Conservation (phyloP, 352 stramenopile genomes). For the Peronospora belbahrii region DNA sequence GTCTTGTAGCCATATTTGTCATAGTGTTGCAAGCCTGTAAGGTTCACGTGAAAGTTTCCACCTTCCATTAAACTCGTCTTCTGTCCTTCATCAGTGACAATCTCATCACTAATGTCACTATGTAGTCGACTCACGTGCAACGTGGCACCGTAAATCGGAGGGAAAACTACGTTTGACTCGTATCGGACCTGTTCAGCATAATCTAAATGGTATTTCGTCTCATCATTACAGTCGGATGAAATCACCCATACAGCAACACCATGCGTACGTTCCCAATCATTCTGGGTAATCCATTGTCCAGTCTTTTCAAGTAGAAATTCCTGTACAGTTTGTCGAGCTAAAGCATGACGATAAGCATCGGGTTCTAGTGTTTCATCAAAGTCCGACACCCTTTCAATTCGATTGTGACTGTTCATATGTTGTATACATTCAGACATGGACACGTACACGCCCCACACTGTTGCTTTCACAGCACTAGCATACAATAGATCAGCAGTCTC, state of each 20-base stretch:
- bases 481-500: conserved; percentile 47
- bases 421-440: conserved; percentile 18
- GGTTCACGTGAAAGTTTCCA: conserved; percentile 55
- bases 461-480: conserved; percentile 43
- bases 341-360: conserved; percentile 30
- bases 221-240: conserved; percentile 48
- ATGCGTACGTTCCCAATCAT: conserved; percentile 34
- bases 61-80: conserved; percentile 29
- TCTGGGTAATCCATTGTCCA: conserved; percentile 16
- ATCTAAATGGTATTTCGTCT: conserved; percentile 67
- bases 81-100: background rate
- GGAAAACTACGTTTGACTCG: conserved; percentile 65
- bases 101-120: conserved; percentile 2
- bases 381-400: background rate
- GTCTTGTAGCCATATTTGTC: conserved; percentile 61
- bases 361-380: conserved; percentile 12
- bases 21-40: conserved; percentile 47
- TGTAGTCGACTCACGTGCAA: conserved; percentile 59
- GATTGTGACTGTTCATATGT: background rate
- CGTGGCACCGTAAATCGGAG: conserved; percentile 65
- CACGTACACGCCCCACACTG: conserved; percentile 67
- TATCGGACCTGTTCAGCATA: conserved; percentile 66
- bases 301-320: conserved; percentile 42
- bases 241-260: conserved; percentile 67
- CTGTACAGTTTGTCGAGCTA: conserved; percentile 38